phyloP scores from a whole-genome alignment of 805 yeast genomes.

The Wickerhamomyces hampshirensis region DNA sequence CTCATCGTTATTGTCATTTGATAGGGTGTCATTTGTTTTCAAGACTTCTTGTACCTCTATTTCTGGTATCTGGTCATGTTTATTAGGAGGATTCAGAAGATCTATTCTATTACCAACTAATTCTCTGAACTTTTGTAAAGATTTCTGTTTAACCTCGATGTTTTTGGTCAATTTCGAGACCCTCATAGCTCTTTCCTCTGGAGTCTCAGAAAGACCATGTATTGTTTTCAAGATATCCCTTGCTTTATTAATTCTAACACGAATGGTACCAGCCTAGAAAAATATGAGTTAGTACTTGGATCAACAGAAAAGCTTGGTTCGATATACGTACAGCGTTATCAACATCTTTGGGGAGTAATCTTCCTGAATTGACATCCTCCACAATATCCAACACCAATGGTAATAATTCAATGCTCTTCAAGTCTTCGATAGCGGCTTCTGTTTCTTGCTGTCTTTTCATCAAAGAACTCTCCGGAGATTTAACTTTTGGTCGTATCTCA shows the following conservation, averaged over 20 bases:
- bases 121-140: slow-evolving; percentile 20
- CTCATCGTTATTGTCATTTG: no score
- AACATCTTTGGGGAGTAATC: slow-evolving; percentile 37
- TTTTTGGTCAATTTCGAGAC: slow-evolving; percentile 31
- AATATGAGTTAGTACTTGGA: slow-evolving; percentile 1
- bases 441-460: slow-evolving; percentile 3
- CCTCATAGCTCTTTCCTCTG: slow-evolving; percentile 30
- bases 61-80: no score
- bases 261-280: slow-evolving; percentile 37
- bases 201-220: slow-evolving; percentile 41
- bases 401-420: slow-evolving; percentile 31
- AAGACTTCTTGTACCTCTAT: no score
- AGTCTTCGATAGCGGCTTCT: slow-evolving; percentile 24
- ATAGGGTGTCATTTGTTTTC: no score
- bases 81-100: slow-evolving; percentile 1
- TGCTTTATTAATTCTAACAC: slow-evolving; percentile 35
- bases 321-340: slow-evolving; percentile 33
- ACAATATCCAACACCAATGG: slow-evolving; percentile 37
- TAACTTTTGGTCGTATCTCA: background rate
- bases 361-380: slow-evolving; percentile 35
- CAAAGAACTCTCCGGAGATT: background rate
- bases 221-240: slow-evolving; percentile 33
- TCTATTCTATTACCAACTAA: slow-evolving; percentile 14
- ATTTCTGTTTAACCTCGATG: slow-evolving; percentile 25
- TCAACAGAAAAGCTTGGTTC: no score